Evolutionary conservation across 495 filamentous ascomycete genomes (phyloP), one percentile per base, ranked within the genome.

Genomic region (Trichoderma orchidacearum): DNA sequence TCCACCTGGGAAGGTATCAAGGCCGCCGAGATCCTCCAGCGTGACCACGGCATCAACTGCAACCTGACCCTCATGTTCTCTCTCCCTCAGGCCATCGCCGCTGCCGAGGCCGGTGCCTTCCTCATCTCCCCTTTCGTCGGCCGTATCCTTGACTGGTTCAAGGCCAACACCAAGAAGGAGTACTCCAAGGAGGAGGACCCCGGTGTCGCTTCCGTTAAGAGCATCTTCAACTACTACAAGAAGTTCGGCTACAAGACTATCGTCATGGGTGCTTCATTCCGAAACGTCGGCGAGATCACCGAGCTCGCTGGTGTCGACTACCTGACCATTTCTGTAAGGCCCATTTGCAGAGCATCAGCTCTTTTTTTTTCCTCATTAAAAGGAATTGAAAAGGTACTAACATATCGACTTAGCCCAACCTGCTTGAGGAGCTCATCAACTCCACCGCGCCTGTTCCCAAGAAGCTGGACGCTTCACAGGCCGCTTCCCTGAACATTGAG

Each of bases 151-250:
- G 93, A 99, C 76, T 99, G 92, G 92, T 96, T 86, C 85, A 99
- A 99, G 86, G 89, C 88, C 53, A 77, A 85, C 59, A 90, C 86
- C 65, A 94, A 94, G 83, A 93, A 90, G 80, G 85, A 91, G 51
- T 99, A 90, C 82, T 65, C 78, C 65, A 75, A 87, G 64, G 68
- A 85, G 69, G 90, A 97, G 63, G 93, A 99, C 80, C 93, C 93
- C 55, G 93, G 93, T 75, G 93, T 99, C 75, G 85, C 90, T 79
- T 90, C 85, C 63, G 94, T 99, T 64, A 81, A 96, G 82, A 66
- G 63, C 69, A 99, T 99, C 80, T 99, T 86, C 86, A 95, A 99
- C 80, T 99, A 99, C 87, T 99, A 99, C 85, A 99, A 99, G 89
- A 99, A 96, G 80, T 86, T 79, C 73, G 90, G 86, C 66, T 96